phyloP scores from a whole-genome alignment of 2,329 filamentous ascomycete species.

The Colletotrichum salicis region DNA sequence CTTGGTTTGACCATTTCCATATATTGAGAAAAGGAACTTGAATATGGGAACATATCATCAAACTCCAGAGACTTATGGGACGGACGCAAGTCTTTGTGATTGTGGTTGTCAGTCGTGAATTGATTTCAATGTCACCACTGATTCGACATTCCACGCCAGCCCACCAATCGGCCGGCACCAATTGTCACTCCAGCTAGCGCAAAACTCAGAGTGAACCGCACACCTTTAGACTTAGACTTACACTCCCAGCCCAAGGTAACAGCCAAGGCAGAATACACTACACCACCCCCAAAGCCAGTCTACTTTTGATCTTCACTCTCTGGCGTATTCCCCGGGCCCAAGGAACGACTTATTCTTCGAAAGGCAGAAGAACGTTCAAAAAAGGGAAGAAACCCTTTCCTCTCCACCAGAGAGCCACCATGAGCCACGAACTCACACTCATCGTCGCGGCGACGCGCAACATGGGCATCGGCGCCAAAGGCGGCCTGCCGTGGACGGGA shows the following conservation, averaged over 20 bases:
- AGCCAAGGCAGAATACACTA: neutral
- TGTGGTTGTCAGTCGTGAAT: neutral
- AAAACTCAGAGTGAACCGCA: conserved; percentile 25
- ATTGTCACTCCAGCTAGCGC: conserved; percentile 20
- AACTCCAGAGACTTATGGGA: neutral
- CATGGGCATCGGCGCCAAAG: conserved; percentile 87
- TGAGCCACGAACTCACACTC: conserved; percentile 75
- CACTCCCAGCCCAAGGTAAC: neutral
- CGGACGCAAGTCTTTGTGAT: no score
- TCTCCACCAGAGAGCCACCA: neutral
- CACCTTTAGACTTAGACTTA: neutral
- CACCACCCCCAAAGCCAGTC: neutral
- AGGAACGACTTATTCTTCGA: neutral
- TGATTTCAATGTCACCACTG: neutral
- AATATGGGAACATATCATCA: neutral
- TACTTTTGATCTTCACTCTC: neutral
- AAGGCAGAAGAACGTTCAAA: neutral
- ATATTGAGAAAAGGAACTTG: neutral
- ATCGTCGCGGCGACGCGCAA: conserved; percentile 91
- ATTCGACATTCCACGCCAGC: conserved; percentile 9
- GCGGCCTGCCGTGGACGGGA: conserved; percentile 87
- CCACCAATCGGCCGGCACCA: conserved; percentile 29
- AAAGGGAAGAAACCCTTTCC: neutral
- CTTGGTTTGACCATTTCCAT: neutral
- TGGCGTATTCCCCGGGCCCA: neutral